These are phyloP conservation scores for Neofusicoccum sp. DNA, from an alignment of 2,329 filamentous ascomycete species.

Conservation along the genomic window DNA sequence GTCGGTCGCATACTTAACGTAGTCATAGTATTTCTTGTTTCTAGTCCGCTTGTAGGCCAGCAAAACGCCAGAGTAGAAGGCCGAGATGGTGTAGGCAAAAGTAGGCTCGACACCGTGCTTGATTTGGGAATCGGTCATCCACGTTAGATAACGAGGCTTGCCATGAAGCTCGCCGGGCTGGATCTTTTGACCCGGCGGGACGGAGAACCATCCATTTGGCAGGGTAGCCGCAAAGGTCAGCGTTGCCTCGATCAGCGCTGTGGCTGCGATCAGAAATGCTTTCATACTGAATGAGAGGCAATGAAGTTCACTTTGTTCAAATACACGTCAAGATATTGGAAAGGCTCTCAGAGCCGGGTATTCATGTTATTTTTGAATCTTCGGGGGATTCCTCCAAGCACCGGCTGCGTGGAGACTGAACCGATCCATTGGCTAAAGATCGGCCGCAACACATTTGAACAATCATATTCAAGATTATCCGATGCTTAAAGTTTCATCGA, in stretches of 20 bases:
- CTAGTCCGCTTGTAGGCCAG: constrained; percentile 50
- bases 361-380: neutral
- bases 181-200: constrained; percentile 25
- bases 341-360: neutral
- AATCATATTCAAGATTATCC: neutral
- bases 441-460: neutral
- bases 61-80: constrained; percentile 52
- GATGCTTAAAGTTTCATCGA: neutral
- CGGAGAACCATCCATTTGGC: constrained; percentile 26
- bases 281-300: constrained; percentile 18
- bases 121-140: constrained; percentile 55
- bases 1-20: constrained; percentile 51
- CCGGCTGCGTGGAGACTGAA: neutral
- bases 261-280: constrained; percentile 13
- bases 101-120: constrained; percentile 42
- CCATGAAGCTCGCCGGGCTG: constrained; percentile 20
- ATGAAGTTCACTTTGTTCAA: neutral
- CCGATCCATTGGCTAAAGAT: neutral
- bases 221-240: constrained; percentile 24
- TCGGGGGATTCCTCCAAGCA: neutral
- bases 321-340: too few species aligned
- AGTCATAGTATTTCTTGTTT: constrained; percentile 52
- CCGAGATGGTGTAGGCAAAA: constrained; percentile 49
- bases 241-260: constrained; percentile 22
- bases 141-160: constrained; percentile 32